A percentile compares a stretch with the other conserved stretches of the same genome.
Evolutionary conservation across 371 early-diverging fungal species (phyloP).

Genomic region (Mortierella sp.): DNA sequence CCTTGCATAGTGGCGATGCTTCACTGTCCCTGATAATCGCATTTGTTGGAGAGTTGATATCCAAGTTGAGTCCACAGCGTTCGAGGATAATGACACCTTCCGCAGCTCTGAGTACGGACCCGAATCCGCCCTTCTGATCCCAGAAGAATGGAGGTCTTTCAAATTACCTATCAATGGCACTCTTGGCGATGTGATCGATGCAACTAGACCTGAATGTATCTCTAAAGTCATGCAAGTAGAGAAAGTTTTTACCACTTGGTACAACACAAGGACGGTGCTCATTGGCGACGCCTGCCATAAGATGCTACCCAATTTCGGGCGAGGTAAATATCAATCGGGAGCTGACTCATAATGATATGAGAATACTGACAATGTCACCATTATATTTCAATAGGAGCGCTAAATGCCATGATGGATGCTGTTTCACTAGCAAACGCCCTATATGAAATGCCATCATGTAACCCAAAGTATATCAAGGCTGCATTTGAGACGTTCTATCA

Average conservation of each 20-base stretch:
- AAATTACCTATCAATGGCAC: slow-evolving; percentile 16
- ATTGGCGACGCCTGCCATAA: slow-evolving; percentile 25
- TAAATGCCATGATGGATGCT: slow-evolving; percentile 35
- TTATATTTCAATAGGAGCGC: slow-evolving; percentile 3
- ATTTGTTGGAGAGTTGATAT: slow-evolving; percentile 31
- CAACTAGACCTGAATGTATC: slow-evolving; percentile 5
- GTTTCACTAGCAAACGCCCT: slow-evolving; percentile 18
- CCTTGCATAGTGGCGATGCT: slow-evolving; percentile 17
- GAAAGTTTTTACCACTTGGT: slow-evolving; percentile 29
- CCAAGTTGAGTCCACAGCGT: slow-evolving; percentile 6
- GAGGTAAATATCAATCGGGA: not conserved
- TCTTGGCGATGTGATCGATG: slow-evolving; percentile 22
- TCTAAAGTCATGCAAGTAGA: slow-evolving; percentile 30
- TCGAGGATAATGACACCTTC: slow-evolving; percentile 8
- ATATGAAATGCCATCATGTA: slow-evolving; percentile 21
- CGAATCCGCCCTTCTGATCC: not conserved
- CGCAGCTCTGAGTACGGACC: slow-evolving; percentile 5
- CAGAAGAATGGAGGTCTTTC: slow-evolving; percentile 5
- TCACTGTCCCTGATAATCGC: slow-evolving; percentile 19
- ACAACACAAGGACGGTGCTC: slow-evolving; percentile 14
- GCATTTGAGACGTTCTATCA: slow-evolving; percentile 23
- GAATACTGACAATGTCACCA: too few relatives aligned
- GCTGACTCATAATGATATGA: not conserved
- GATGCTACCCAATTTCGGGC: slow-evolving; percentile 22
- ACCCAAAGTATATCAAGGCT: slow-evolving; percentile 6